Percentiles rank a stretch among this genome's conserved stretches.
Evolutionary conservation across 495 filamentous ascomycete genomes (phyloP).

Genomic region (Neurospora sp.): DNA sequence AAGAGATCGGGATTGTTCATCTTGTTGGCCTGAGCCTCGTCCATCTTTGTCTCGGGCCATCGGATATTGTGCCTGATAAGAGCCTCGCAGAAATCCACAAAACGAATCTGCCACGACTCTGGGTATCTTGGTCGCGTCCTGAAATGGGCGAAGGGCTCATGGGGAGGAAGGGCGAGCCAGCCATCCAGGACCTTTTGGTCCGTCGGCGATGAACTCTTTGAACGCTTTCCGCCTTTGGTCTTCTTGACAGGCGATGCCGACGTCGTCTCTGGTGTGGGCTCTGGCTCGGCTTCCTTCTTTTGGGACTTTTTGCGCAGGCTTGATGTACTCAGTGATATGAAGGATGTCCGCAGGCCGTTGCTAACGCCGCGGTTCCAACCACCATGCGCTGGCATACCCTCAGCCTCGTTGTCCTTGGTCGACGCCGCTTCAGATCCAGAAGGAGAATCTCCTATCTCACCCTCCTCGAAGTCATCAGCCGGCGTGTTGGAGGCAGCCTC

Average conservation of each 20-base stretch:
- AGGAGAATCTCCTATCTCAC: slow-evolving; percentile 24
- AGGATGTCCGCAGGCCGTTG: slow-evolving; percentile 20
- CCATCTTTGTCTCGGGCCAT: neutral
- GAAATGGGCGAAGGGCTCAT: neutral
- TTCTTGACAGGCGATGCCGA: neutral
- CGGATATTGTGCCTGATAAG: slow-evolving; percentile 4
- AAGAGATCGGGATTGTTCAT: slow-evolving; percentile 9
- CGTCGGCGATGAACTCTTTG: neutral
- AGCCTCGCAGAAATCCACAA: slow-evolving; percentile 9
- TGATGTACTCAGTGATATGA: slow-evolving; percentile 7
- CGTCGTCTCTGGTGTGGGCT: neutral
- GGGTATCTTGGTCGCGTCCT: neutral
- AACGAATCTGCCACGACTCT: slow-evolving; percentile 7
- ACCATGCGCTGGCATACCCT: slow-evolving; percentile 1
- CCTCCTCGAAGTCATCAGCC: slow-evolving; percentile 20
- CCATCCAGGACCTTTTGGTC: neutral
- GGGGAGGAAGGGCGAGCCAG: slow-evolving; percentile 4
- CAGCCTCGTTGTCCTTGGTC: neutral
- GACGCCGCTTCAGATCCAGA: slow-evolving; percentile 1
- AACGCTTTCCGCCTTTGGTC: neutral
- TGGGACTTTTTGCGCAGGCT: neutral
- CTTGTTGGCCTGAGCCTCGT: neutral
- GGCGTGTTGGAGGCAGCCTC: slow-evolving; percentile 1
- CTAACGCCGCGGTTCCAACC: slow-evolving; percentile 32
- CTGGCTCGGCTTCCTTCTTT: neutral